Percentiles rank a stretch among this genome's conserved stretches.
phyloP scores from a whole-genome alignment of 2,329 filamentous ascomycete species.

The Scedosporium boydii region DNA sequence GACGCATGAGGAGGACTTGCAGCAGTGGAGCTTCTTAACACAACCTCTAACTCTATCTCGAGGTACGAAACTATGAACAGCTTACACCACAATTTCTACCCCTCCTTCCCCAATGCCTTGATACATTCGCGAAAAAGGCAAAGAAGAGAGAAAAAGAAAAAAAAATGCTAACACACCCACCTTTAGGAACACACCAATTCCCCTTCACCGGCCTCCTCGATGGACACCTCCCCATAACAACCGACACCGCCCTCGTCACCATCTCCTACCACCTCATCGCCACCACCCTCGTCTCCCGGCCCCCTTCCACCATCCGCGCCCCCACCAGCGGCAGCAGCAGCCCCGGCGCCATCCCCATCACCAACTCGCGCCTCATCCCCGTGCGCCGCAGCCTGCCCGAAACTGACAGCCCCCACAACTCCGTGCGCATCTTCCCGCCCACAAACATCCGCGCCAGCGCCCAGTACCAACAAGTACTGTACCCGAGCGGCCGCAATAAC shows the following conservation, averaged over 20 bases:
- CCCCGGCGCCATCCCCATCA: constrained; percentile 29
- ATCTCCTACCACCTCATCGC: constrained; percentile 75
- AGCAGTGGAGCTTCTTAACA: constrained; percentile 68
- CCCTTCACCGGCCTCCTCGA: constrained; percentile 83
- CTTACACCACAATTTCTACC: not conserved
- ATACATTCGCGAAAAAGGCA: not conserved
- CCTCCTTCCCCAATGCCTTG: not conserved
- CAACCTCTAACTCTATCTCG: constrained; percentile 39
- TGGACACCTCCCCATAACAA: constrained; percentile 77
- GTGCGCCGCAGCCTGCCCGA: constrained; percentile 69
- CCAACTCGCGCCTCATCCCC: constrained; percentile 57
- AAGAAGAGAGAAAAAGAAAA: constrained; percentile 1
- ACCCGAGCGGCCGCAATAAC: constrained; percentile 75
- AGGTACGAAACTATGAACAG: constrained; percentile 23
- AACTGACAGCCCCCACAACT: constrained; percentile 74
- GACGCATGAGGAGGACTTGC: constrained; percentile 61
- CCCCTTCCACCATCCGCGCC: constrained; percentile 37
- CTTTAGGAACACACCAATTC: constrained; percentile 57
- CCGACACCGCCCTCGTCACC: constrained; percentile 60
- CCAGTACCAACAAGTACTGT: constrained; percentile 71
- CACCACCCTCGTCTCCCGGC: constrained; percentile 50
- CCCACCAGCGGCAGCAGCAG: constrained; percentile 6
- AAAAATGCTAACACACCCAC: constrained; percentile 15
- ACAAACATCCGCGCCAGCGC: constrained; percentile 87
- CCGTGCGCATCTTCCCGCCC: constrained; percentile 88